Evolutionary conservation across 441 rosid genomes (phyloP).

Genomic region (Populus trichocarpa): DNA sequence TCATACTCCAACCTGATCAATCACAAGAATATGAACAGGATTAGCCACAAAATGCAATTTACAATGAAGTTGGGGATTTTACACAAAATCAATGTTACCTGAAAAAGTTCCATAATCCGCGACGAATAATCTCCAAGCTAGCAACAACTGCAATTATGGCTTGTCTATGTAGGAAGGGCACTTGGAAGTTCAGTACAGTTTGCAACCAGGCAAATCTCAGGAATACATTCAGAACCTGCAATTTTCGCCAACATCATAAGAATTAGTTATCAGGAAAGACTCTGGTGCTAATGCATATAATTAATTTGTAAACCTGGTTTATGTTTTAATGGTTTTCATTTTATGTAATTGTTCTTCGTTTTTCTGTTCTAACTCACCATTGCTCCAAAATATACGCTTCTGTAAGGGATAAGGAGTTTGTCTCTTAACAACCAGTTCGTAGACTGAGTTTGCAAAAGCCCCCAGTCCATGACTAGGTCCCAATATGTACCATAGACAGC

Average conservation of each 20-base stretch:
- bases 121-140: conserved; percentile 52
- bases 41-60: neutral
- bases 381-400: neutral
- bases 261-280: neutral
- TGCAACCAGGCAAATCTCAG: conserved; percentile 64
- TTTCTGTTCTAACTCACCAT: neutral
- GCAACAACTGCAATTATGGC: conserved; percentile 36
- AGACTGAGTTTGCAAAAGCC: neutral
- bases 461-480: conserved; percentile 1
- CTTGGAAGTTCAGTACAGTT: conserved; percentile 38
- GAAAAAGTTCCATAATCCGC: conserved; percentile 66
- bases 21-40: neutral
- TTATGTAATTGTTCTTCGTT: neutral
- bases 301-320: neutral
- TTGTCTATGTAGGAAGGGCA: conserved; percentile 33
- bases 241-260: neutral
- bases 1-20: conserved; percentile 19
- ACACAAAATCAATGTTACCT: conserved; percentile 27
- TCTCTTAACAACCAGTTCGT: neutral
- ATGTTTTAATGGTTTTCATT: neutral
- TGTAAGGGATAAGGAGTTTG: conserved; percentile 5
- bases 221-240: conserved; percentile 46
- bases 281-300: neutral
- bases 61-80: neutral
- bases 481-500: neutral